A percentile compares a stretch with the other conserved stretches of the same genome.
phyloP scores from a whole-genome alignment of 2,329 filamentous ascomycete genomes.

The Microsporum ferrugineum region DNA sequence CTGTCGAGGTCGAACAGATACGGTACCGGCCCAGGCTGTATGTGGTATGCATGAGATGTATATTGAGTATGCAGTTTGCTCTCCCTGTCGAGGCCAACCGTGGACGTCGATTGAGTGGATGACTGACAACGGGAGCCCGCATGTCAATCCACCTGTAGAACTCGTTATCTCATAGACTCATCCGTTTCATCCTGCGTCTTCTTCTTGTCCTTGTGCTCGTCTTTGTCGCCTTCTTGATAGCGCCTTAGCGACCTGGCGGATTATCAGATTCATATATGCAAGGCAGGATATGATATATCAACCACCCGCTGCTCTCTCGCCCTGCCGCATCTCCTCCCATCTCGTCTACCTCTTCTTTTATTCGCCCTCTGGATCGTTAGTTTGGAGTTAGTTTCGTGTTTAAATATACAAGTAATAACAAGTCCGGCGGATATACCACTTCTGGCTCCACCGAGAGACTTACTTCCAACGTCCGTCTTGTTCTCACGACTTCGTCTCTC shows the following conservation, averaged over 20 bases:
- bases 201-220: neutral
- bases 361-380: neutral
- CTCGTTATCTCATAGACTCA: neutral
- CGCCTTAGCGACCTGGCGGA: neutral
- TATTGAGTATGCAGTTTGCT: neutral
- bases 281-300: neutral
- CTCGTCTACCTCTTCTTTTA: neutral
- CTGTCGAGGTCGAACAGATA: no score
- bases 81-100: neutral
- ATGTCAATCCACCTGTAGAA: neutral
- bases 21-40: neutral
- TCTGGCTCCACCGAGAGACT: neutral
- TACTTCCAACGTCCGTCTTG: neutral
- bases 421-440: neutral
- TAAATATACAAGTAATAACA: neutral
- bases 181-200: neutral
- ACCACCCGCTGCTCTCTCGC: neutral
- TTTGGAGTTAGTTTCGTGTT: conserved; percentile 4
- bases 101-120: neutral
- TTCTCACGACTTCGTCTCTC: neutral
- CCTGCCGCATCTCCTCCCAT: neutral
- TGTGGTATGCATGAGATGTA: neutral
- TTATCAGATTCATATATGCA: neutral
- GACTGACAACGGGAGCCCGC: conserved; percentile 2
- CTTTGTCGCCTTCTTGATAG: neutral